Evolutionary conservation across 2,329 filamentous ascomycete species (phyloP), one percentile per base, ranked within the genome.

Genomic region (Aspergillus ochraceus): DNA sequence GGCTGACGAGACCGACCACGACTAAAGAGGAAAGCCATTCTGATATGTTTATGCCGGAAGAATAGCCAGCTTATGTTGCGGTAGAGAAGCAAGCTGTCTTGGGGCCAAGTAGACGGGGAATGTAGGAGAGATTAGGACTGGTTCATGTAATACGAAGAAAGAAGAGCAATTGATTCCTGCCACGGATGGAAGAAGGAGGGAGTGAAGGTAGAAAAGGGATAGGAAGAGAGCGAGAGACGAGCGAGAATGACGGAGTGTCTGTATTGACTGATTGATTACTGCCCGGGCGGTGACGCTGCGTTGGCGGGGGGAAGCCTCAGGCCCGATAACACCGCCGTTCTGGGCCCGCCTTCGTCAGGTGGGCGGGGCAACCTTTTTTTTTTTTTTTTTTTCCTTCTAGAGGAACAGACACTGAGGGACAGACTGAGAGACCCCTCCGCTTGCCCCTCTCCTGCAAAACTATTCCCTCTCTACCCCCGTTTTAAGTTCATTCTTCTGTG

Each of bases 21-120:
- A 60, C 82, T 83, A 72, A 90, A 90, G 58, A 90, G 79, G 77
- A 90, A 91, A 50, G 88, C 86, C 88, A 91, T 91, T 63, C 58
- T 62, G 57, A 58, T 60, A 60, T 60, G 50, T 61, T 53, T 56
- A 54, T 49, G 26, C 32, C 20, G 36, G 49, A 22, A 53, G 50
- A 59, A 54, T 24, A 53, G 39, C 22, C 50, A 59, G 62, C 22
- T n/a, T n/a, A 20, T 17, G 22, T 3, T 24, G 20, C 10, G 50
- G 51, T 53, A 66, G 61, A 57, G 52, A 49, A 46, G 49, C 57
- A 57, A 50, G 52, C 51, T 55, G 32, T 46, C 54, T 49, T 49
- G 19, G 8, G 29, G 29, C 20, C 2, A 53, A 24, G 17, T 22
- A 9, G 29, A 30, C 45, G 26, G 24, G 39, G 24, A 5, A 24